A percentile compares a stretch with the other conserved stretches of the same genome.
phyloP scores from a whole-genome alignment of 345 rosid species.

The Leavenworthia alabamica region DNA sequence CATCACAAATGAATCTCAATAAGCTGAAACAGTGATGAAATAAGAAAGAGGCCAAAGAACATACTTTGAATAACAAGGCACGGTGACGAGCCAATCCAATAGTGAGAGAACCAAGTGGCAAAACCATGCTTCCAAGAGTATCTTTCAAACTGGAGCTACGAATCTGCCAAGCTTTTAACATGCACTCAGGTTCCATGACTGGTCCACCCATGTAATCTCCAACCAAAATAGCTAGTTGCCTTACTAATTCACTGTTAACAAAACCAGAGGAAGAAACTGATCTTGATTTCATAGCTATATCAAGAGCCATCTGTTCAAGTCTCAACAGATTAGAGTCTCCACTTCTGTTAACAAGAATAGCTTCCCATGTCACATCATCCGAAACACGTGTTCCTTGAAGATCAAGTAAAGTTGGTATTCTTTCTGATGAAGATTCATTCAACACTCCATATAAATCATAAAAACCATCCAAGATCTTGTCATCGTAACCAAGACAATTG shows the following conservation, averaged over 20 bases:
- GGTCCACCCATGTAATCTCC: conserved; percentile 92
- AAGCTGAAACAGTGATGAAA: not conserved
- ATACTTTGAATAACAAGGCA: conserved; percentile 87
- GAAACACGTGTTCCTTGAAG: conserved; percentile 72
- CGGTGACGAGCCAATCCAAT: conserved; percentile 97
- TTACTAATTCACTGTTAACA: conserved; percentile 43
- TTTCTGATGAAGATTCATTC: conserved; percentile 46
- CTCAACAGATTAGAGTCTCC: conserved; percentile 69
- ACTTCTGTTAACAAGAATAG: conserved; percentile 77
- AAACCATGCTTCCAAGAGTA: conserved; percentile 84
- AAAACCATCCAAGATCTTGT: conserved; percentile 93
- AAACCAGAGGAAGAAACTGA: conserved; percentile 36
- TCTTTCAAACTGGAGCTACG: conserved; percentile 73
- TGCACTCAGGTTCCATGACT: conserved; percentile 62
- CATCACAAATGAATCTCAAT: too few species aligned
- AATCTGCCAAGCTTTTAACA: conserved; percentile 65
- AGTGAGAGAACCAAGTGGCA: conserved; percentile 88
- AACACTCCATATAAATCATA: conserved; percentile 77
- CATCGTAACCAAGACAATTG: conserved; percentile 86
- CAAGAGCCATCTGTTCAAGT: conserved; percentile 64
- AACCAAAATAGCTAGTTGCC: conserved; percentile 64
- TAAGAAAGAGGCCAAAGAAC: not conserved
- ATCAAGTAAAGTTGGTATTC: conserved; percentile 86
- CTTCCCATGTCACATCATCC: conserved; percentile 66
- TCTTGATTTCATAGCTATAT: conserved; percentile 49